These are phyloP conservation scores for Boletus reticulatus DNA, from an alignment of 768 basidiomycete species.

Conservation along the genomic window DNA sequence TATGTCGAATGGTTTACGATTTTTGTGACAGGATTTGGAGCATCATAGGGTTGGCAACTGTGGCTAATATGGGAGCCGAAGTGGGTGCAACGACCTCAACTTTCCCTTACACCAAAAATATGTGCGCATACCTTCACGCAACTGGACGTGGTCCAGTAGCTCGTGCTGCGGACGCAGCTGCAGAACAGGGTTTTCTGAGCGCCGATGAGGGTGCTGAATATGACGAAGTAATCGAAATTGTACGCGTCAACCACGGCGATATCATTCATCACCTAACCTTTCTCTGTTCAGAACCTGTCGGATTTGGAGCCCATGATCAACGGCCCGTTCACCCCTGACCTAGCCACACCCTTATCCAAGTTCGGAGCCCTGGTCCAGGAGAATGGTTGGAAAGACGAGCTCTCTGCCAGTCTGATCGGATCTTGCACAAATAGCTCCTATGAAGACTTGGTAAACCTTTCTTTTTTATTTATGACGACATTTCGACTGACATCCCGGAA, in stretches of 20 bases:
- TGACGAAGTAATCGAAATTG: conserved; percentile 92
- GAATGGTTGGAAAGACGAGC: conserved; percentile 91
- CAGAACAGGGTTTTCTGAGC: conserved; percentile 68
- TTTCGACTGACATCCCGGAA: conserved; percentile 29
- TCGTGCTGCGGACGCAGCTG: conserved; percentile 81
- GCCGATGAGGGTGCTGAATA: conserved; percentile 91
- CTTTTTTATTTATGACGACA: not conserved
- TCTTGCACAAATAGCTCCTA: conserved; percentile 99
- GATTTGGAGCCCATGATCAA: conserved; percentile 91
- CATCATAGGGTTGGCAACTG: conserved; percentile 76
- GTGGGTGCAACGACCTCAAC: conserved; percentile 99
- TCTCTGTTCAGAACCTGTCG: conserved; percentile 66
- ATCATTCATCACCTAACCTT: not conserved
- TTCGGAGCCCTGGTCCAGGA: conserved; percentile 78
- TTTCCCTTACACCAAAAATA: conserved; percentile 91
- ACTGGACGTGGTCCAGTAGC: conserved; percentile 89
- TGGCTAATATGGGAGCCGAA: conserved; percentile 99
- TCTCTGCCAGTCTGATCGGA: conserved; percentile 91
- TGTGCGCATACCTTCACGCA: conserved; percentile 86
- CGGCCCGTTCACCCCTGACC: conserved; percentile 96
- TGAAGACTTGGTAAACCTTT: conserved; percentile 74
- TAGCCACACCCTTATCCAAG: conserved; percentile 89
- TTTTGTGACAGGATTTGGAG: not conserved
- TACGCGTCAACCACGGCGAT: conserved; percentile 36
- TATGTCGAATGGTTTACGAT: conserved; percentile 22